Conservation (phyloP, 2,329 filamentous ascomycete species). For the Penicillium sp. region DNA sequence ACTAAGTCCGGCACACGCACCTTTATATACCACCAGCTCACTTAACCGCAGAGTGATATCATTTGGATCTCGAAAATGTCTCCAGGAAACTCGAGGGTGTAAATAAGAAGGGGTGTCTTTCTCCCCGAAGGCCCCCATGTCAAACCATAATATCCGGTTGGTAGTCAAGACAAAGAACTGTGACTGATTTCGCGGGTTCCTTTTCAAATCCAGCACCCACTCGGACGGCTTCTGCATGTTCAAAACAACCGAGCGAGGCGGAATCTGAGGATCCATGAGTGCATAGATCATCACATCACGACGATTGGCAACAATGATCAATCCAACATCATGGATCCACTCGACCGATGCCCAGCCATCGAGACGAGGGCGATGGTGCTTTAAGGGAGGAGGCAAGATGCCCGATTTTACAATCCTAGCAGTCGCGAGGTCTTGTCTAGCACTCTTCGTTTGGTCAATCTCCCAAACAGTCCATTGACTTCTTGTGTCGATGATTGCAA, state of each 20-base stretch:
- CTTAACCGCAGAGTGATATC: constrained; percentile 53
- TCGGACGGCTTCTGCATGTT: constrained; percentile 39
- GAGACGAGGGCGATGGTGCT: constrained; percentile 22
- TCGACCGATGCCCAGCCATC: constrained; percentile 49
- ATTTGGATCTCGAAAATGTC: constrained; percentile 56
- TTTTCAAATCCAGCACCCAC: constrained; percentile 58
- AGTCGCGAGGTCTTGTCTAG: constrained; percentile 31
- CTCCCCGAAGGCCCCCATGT: constrained; percentile 32
- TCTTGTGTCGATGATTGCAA: constrained; percentile 56
- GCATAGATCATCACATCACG: constrained; percentile 41
- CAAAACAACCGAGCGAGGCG: constrained; percentile 37
- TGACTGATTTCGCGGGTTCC: constrained; percentile 43
- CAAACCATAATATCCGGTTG: constrained; percentile 49
- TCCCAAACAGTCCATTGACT: constrained; percentile 58
- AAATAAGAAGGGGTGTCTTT: constrained; percentile 30
- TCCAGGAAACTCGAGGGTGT: constrained; percentile 48
- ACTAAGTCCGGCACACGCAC: constrained; percentile 21
- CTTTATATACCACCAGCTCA: constrained; percentile 32
- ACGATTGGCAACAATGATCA: constrained; percentile 56
- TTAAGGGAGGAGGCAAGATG: constrained; percentile 25
- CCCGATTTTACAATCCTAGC: constrained; percentile 32
- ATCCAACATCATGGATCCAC: constrained; percentile 41
- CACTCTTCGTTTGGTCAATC: constrained; percentile 36
- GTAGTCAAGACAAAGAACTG: constrained; percentile 58
- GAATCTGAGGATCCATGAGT: constrained; percentile 25